Percentiles rank a stretch among this genome's conserved stretches.
Conservation (phyloP, 768 basidiomycete species). For the Lactarius vividus region DNA sequence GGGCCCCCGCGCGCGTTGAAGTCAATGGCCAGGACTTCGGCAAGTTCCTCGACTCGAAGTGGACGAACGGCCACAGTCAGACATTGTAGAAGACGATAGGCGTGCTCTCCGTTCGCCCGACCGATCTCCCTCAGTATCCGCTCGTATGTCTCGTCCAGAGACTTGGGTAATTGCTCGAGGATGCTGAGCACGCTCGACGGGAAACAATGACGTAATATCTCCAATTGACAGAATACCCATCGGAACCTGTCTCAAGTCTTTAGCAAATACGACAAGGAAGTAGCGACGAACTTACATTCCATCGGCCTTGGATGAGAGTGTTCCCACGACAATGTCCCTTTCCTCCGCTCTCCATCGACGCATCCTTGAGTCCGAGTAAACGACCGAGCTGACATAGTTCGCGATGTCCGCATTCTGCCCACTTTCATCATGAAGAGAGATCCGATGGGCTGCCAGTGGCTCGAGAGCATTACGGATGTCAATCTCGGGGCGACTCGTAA, state of each 20-base stretch:
- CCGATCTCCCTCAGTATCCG: neutral
- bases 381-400: neutral
- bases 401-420: neutral
- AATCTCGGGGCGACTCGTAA: neutral
- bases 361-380: neutral
- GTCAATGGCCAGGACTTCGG: neutral
- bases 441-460: neutral
- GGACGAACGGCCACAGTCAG: too few relatives aligned
- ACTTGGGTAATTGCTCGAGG: neutral
- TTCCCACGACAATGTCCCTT: too few relatives aligned
- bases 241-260: neutral
- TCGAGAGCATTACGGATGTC: neutral
- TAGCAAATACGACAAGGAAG: neutral
- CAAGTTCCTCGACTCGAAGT: conserved; percentile 2
- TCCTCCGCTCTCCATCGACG: neutral
- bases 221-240: neutral
- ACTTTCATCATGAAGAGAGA: neutral
- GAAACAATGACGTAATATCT: neutral
- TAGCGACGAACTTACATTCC: neutral
- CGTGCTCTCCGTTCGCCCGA: neutral
- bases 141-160: conserved; percentile 4
- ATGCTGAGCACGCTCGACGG: neutral
- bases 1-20: neutral
- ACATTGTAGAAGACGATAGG: neutral
- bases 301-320: neutral